These are phyloP conservation scores for Boletus huronensis DNA, from an alignment of 768 basidiomycete species.

Conservation along the genomic window DNA sequence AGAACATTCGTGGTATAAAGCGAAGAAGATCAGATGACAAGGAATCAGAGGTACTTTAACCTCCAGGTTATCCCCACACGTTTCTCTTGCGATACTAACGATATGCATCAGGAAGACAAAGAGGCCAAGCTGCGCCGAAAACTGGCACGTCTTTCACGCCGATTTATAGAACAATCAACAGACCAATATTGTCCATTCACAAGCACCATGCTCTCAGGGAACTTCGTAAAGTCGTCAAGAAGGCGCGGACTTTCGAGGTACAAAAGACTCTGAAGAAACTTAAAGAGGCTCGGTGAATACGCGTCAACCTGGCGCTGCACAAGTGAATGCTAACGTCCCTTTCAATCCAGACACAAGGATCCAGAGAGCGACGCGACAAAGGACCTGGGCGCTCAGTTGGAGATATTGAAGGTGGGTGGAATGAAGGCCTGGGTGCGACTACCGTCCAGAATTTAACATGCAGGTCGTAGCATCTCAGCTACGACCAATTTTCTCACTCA, in stretches of 20 bases:
- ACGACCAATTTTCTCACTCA: slow-evolving; percentile 55
- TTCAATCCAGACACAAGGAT: slow-evolving; percentile 33
- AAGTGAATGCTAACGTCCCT: neutral
- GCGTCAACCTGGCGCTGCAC: neutral
- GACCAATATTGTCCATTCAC: slow-evolving; percentile 12
- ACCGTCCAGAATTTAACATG: neutral
- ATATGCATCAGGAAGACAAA: slow-evolving; percentile 36
- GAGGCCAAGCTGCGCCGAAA: slow-evolving; percentile 47
- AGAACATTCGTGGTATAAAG: slow-evolving; percentile 34
- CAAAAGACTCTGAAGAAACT: slow-evolving; percentile 82
- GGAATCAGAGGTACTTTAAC: slow-evolving; percentile 28
- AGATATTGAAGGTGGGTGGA: slow-evolving; percentile 57
- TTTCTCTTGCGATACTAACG: neutral
- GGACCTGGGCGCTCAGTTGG: slow-evolving; percentile 59
- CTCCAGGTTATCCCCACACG: neutral
- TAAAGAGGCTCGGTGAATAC: slow-evolving; percentile 58
- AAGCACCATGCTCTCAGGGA: slow-evolving; percentile 78
- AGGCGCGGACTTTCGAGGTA: slow-evolving; percentile 75
- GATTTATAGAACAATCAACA: slow-evolving; percentile 5
- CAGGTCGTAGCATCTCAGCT: slow-evolving; percentile 47
- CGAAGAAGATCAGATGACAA: slow-evolving; percentile 41
- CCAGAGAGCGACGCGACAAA: slow-evolving; percentile 37
- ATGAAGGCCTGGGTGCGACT: neutral
- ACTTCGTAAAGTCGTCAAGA: slow-evolving; percentile 73
- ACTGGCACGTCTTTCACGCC: slow-evolving; percentile 43